Base-by-base conservation (phyloP, 768 basidiomycete genomes). In the Termitomyces sp. region DNA sequence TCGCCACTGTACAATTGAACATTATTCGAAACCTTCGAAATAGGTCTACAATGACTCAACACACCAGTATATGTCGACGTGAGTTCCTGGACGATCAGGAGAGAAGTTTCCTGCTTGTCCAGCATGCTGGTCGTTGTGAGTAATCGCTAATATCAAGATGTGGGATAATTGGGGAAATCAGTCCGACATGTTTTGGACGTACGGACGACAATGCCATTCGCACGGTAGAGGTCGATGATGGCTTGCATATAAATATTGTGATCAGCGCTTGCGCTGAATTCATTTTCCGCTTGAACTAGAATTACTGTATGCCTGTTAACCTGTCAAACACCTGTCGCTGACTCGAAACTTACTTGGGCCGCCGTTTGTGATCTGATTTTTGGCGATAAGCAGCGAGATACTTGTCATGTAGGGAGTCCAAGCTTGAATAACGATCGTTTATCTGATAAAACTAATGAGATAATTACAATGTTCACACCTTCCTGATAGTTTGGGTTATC, bases 331-430 rank as follows among this genome's bases (percentile, higher is more conserved):
- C 32, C 34, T 52, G 14, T 20, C 5, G 40, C 10, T 40, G 57
- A 46, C 60, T 61, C 50, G 59, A 63, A 42, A 68, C 73, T 57
- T 74, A 76, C 85, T 80, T 25, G 86, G 84, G 5, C 86, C 86
- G 10, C 83, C 86, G 25, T 83, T 79, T 12, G 82, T 80, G 62
- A 87, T 81, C 68, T 87, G 84, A 65, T 86, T 82, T 59, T 69
- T 73, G 2, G 83, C 79, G 37, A 85, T 76, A 38, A 85, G 73
- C 56, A 77, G 75, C 5, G 81, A 74, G 10, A 87, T 74, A 1
- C 74, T 70, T 5, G 79, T 81, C 72, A 86, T 74, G 62, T 87
- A 87, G 12, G 80, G 81, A 20, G 72, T 73, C 86, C 86, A 87
- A 2, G 85, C 85, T 73, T 20, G 31, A n/a, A 36, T 32, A 40